Evolutionary conservation across 2,329 filamentous ascomycete genomes (phyloP), one percentile per base, ranked within the genome.

Genomic region (Epichloe gansuensis): DNA sequence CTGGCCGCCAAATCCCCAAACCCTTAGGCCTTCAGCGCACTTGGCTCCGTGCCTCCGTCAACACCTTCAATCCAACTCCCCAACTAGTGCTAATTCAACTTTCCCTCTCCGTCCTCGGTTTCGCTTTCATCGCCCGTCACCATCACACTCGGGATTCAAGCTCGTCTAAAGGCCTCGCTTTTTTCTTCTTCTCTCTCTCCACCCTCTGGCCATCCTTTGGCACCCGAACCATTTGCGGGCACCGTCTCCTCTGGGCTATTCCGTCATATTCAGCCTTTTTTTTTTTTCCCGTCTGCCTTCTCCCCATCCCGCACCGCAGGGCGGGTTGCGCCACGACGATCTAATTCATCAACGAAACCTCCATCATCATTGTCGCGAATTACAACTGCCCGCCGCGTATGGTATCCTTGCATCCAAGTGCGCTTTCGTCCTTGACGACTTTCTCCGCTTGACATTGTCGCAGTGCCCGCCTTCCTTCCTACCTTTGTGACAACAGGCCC

Each of bases 401-500:
- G 65, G 61, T 55, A 56, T 51, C 55, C 55, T 52, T 56, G 59
- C 48, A 45, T 55, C 53, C 54, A 59, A 59, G 59, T 57, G 59
- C 58, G 58, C 54, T 49, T 54, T 57, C 61, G 58, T 62, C 61
- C 47, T 49, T 13, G 53, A 54, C 53, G 53, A 53, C 60, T 58
- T 58, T 63, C n/a, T 60, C 56, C 59, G 58, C 58, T 59, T 56
- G 58, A 60, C 55, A 55, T 56, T 61, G 56, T 60, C 58, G 59
- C 57, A 50, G 57, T 58, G 46, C 39, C 50, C 46, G 41, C 36
- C 49, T 43, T 34, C 31, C 15, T 47, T 27, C 7, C n/a, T 42
- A 41, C 49, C 49, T 45, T 23, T 21, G 48, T 46, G 52, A 47
- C 47, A 35, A 51, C 52, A 27, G 36, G 41, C 15, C 48, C 15